Conservation (phyloP, 169 alveolate species). For the Plasmodium relictum region DNA sequence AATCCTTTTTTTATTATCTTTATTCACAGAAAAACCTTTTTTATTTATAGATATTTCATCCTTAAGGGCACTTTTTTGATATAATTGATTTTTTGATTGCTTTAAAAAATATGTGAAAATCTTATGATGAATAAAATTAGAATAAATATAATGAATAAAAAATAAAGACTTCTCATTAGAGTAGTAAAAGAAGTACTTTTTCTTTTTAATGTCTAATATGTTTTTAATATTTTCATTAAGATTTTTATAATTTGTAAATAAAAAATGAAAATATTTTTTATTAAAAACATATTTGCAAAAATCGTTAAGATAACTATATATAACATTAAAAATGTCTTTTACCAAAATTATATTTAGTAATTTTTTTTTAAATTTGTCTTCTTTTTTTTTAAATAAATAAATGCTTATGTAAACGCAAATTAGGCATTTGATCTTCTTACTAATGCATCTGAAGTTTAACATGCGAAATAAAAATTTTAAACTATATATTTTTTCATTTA, state of each 20-base stretch:
- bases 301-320: conserved; percentile 34
- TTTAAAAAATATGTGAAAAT: conserved; percentile 39
- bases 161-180: conserved; percentile 16
- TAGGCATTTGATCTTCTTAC: conserved; percentile 26
- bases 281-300: conserved; percentile 29
- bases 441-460: conserved; percentile 1
- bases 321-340: conserved; percentile 23
- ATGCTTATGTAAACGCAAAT: conserved; percentile 58
- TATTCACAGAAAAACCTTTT: background rate
- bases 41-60: background rate
- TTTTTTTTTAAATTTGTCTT: conserved; percentile 26
- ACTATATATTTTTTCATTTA: background rate
- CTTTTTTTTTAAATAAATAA: conserved; percentile 16
- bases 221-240: conserved; percentile 19
- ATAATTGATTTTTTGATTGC: conserved; percentile 1
- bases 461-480: conserved; percentile 15
- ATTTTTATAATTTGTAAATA: conserved; percentile 9
- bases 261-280: conserved; percentile 18
- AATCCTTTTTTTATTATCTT: too few species aligned
- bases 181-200: conserved; percentile 39
- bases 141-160: conserved; percentile 46
- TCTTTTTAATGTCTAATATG: conserved; percentile 12
- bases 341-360: conserved; percentile 13
- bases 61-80: background rate
- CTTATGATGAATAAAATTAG: conserved; percentile 44